Evolutionary conservation across 163 green algal genomes (phyloP), one percentile per base, ranked within the genome.

Genomic region (Prototheca wickerhamii): DNA sequence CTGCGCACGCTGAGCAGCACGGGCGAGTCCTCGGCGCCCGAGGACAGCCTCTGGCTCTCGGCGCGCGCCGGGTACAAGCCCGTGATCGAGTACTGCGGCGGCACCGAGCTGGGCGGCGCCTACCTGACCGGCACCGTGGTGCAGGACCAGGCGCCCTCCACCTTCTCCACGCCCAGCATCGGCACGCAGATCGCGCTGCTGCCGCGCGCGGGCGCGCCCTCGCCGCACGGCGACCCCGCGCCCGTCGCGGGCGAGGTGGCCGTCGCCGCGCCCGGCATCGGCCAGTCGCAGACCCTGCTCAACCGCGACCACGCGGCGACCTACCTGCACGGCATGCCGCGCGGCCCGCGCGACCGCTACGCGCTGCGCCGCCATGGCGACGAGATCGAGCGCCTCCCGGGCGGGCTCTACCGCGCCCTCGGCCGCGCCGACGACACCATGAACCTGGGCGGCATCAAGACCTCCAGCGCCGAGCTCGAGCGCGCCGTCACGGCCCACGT

Each of bases 371-470:
- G 90, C 7, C 91, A 97, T 63, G 91, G 91, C 2, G 91, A 98
- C 58, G 87, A 89, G 73, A 30, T 96, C 54, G 75, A 84, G 68
- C 76, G 77, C 37, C 62, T 87, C 51, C 69, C 77, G 4, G 73
- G 77, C 10, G 87, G 86, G 30, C 82, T 67, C 60, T 94, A 87
- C 65, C 63, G 54, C 1, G 89, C 91, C 0, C 79, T 86, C 21
- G 91, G 91, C 1, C 76, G 91, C 10, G 77, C 72, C 29, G 91
- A 98, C 68, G 91, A 98, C 79, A 95, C 91, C 2, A 97, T 98
- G 91, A 98, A 98, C 77, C 80, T 98, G 20, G 91, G 90, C 10
- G 89, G 87, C 42, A 95, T 96, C 69, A 97, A 96, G 80, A 85
- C 91, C 33, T 7, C 64, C 30, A 87, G 82, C 34, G 76, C 95